These are phyloP conservation scores for Cinnamomum micranthum DNA, from an alignment of 164 flowering plant species.

Conservation along the genomic window DNA sequence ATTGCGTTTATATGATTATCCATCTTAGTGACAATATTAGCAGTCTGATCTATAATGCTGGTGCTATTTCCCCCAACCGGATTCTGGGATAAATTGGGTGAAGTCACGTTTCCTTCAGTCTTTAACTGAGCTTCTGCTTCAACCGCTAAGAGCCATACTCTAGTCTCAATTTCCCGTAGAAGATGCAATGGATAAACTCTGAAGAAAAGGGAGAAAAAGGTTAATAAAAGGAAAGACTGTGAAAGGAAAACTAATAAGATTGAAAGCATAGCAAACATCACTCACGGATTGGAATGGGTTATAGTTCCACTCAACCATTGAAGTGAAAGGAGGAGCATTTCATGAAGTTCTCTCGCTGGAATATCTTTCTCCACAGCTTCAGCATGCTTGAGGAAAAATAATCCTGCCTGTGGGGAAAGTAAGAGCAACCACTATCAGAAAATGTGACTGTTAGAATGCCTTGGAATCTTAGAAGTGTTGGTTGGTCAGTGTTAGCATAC, in stretches of 20 bases:
- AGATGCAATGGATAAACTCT: conserved; percentile 92
- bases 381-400: conserved; percentile 94
- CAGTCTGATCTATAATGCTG: conserved; percentile 78
- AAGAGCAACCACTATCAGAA: not conserved
- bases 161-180: conserved; percentile 94
- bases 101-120: conserved; percentile 49
- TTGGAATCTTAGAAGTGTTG: not conserved
- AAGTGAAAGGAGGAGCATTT: conserved; percentile 73
- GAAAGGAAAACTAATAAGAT: not conserved
- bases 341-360: conserved; percentile 85
- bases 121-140: conserved; percentile 91
- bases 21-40: conserved; percentile 70
- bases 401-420: conserved; percentile 66
- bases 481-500: conserved; percentile 16
- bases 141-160: conserved; percentile 98
- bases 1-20: conserved; percentile 67
- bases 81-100: conserved; percentile 33
- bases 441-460: not conserved
- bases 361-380: conserved; percentile 91
- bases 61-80: conserved; percentile 36
- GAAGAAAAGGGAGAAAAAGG: conserved; percentile 17
- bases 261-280: conserved; percentile 1
- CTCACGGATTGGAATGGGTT: conserved; percentile 77
- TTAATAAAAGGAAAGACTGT: not conserved
- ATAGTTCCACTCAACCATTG: conserved; percentile 97